These are phyloP conservation scores for Stylosanthes scabra DNA, from an alignment of 331 rosid genomes.

Conservation along the genomic window DNA sequence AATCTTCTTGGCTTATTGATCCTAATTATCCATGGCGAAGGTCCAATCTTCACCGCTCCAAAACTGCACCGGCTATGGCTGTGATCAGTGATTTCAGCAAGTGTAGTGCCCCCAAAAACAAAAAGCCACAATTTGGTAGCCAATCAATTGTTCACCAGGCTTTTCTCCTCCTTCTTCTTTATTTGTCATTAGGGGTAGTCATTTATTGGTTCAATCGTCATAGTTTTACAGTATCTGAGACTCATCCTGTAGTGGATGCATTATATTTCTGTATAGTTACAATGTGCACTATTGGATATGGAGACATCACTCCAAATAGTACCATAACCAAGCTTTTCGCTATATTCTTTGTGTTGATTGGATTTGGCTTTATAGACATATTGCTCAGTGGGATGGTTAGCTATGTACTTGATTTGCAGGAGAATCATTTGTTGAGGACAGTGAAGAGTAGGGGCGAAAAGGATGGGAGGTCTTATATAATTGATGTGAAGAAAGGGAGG, in stretches of 20 bases:
- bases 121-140: constrained; percentile 62
- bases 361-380: constrained; percentile 91
- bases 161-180: constrained; percentile 61
- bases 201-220: constrained; percentile 79
- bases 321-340: constrained; percentile 82
- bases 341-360: constrained; percentile 85
- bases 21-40: constrained; percentile 59
- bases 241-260: constrained; percentile 91
- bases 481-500: constrained; percentile 97
- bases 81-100: constrained; percentile 58
- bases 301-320: constrained; percentile 86
- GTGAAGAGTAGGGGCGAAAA: constrained; percentile 61
- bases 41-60: constrained; percentile 80
- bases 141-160: constrained; percentile 73
- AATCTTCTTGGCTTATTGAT: constrained; percentile 56
- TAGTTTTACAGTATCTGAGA: constrained; percentile 59
- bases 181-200: constrained; percentile 74
- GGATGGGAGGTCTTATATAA: constrained; percentile 66
- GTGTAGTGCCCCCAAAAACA: constrained; percentile 19
- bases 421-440: constrained; percentile 68
- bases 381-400: constrained; percentile 92
- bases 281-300: constrained; percentile 98
- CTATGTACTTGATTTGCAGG: constrained; percentile 93
- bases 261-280: constrained; percentile 93
- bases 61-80: constrained; percentile 95